Evolutionary conservation across 768 basidiomycete genomes (phyloP).

Genomic region (Suillus occidentalis): DNA sequence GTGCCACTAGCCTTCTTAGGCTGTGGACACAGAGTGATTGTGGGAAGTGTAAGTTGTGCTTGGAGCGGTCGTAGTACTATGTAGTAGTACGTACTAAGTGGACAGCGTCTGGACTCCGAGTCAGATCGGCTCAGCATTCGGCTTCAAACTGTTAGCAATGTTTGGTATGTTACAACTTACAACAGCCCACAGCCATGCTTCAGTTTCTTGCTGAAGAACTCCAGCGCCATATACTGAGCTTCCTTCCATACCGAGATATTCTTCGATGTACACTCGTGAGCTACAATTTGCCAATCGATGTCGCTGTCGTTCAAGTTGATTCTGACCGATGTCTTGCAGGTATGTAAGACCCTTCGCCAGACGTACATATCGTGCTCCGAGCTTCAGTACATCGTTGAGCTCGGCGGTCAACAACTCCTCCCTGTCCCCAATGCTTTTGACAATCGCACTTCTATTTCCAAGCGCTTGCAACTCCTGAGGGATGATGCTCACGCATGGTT

Average conservation of each 20-base stretch:
- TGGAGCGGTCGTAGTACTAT: too few species aligned
- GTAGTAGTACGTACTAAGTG: too few species aligned
- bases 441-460: background rate
- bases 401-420: background rate
- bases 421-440: background rate
- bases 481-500: conserved; percentile 1
- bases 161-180: background rate
- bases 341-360: background rate
- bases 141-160: background rate
- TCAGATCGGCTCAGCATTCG: background rate
- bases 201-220: conserved; percentile 1
- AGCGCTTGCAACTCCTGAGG: background rate
- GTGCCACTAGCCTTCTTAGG: background rate
- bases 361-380: background rate
- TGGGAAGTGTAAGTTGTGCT: background rate
- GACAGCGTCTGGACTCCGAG: too few species aligned
- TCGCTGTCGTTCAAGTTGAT: background rate
- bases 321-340: background rate
- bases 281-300: background rate
- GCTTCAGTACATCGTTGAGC: conserved; percentile 2
- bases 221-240: background rate
- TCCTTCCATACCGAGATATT: background rate
- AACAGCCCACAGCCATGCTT: background rate
- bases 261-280: background rate
- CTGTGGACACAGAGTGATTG: background rate